Evolutionary conservation across 169 alveolate species (phyloP).

Genomic region (Cryptosporidium viatorum): DNA sequence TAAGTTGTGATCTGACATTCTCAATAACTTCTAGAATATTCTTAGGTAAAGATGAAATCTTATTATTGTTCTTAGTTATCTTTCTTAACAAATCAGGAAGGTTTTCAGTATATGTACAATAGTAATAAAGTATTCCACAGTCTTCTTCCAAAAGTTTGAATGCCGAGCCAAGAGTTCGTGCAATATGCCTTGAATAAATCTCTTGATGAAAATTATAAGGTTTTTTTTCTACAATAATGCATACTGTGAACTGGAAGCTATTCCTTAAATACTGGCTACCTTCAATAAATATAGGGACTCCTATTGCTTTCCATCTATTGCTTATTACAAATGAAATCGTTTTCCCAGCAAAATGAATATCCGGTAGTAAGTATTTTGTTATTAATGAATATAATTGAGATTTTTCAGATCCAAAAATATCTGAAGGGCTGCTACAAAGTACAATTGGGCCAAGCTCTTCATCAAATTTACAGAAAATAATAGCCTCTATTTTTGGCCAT

Average conservation of each 20-base stretch:
- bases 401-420: slow-evolving; percentile 38
- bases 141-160: slow-evolving; percentile 69
- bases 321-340: slow-evolving; percentile 35
- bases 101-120: slow-evolving; percentile 35
- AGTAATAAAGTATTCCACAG: slow-evolving; percentile 54
- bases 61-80: neutral
- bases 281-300: slow-evolving; percentile 65
- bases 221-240: slow-evolving; percentile 30
- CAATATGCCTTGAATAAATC: slow-evolving; percentile 55
- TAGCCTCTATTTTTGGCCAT: slow-evolving; percentile 73
- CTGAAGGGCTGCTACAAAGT: slow-evolving; percentile 55
- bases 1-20: slow-evolving; percentile 35
- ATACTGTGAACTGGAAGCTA: slow-evolving; percentile 67
- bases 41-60: slow-evolving; percentile 7
- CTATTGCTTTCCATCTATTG: slow-evolving; percentile 59
- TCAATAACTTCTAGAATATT: slow-evolving; percentile 26
- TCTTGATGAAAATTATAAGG: slow-evolving; percentile 4
- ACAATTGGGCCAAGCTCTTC: slow-evolving; percentile 73
- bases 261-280: slow-evolving; percentile 58
- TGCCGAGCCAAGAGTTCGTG: slow-evolving; percentile 43
- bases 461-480: slow-evolving; percentile 72
- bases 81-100: neutral
- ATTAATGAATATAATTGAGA: slow-evolving; percentile 38
- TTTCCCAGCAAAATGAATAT: slow-evolving; percentile 40
- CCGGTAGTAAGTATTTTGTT: slow-evolving; percentile 48